Evolutionary conservation across 1,284 basidiomycete species (phyloP).

Genomic region (Ganoderma sinense): DNA sequence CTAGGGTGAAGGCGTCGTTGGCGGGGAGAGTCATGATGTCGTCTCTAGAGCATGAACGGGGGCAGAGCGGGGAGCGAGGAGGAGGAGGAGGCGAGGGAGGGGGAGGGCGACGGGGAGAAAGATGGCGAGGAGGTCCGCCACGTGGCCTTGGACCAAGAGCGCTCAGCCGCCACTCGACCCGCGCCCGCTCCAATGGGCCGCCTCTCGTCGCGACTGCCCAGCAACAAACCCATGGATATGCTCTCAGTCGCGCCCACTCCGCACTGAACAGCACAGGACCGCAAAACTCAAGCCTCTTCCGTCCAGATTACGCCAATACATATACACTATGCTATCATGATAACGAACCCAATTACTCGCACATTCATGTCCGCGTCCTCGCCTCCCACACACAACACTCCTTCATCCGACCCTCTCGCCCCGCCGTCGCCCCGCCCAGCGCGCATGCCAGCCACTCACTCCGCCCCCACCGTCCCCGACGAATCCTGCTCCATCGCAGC

Average conservation of each 20-base stretch:
- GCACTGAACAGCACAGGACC: neutral
- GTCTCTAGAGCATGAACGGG: slow-evolving; percentile 7
- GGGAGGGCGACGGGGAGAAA: neutral
- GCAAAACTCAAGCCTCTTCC: neutral
- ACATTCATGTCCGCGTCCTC: neutral
- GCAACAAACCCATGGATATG: neutral
- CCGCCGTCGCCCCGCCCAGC: neutral
- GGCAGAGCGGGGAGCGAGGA: neutral
- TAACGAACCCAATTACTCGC: neutral
- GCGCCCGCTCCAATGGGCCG: neutral
- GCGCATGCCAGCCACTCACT: neutral
- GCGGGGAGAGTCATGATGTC: slow-evolving; percentile 53
- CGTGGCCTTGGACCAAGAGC: neutral
- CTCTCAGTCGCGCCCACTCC: too few relatives aligned
- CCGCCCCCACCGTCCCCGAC: slow-evolving; percentile 2
- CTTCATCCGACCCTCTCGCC: neutral
- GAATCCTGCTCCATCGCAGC: slow-evolving; percentile 52
- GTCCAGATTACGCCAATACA: slow-evolving; percentile 6
- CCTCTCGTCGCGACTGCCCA: neutral
- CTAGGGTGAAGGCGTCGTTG: slow-evolving; percentile 59
- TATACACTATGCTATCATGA: slow-evolving; percentile 6
- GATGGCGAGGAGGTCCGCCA: neutral
- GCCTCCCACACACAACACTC: neutral
- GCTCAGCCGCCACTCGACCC: slow-evolving; percentile 1
- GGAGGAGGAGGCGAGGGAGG: neutral